Conservation (phyloP, 2,329 filamentous ascomycete genomes). For the Alternaria burnsii region DNA sequence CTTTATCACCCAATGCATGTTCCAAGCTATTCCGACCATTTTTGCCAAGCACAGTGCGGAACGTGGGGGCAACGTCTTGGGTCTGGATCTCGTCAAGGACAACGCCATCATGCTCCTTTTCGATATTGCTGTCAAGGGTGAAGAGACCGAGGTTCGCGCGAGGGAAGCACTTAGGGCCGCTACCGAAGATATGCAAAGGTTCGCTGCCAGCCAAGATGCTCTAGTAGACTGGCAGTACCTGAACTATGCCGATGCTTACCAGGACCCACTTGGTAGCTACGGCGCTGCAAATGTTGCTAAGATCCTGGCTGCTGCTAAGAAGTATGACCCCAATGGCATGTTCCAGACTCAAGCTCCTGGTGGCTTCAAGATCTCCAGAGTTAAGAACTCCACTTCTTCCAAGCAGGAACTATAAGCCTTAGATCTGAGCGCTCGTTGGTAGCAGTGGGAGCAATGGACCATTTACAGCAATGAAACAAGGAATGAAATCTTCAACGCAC, state of each 20-base stretch:
- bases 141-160: conserved; percentile 23
- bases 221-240: conserved; percentile 35
- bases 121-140: conserved; percentile 26
- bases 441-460: background rate
- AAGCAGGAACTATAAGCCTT: conserved; percentile 2
- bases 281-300: conserved; percentile 48
- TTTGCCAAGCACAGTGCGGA: conserved; percentile 28
- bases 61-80: conserved; percentile 39
- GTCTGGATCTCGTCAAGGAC: conserved; percentile 25
- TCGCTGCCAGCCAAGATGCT: conserved; percentile 19
- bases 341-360: conserved; percentile 54
- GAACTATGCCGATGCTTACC: conserved; percentile 48
- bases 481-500: background rate
- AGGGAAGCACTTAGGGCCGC: conserved; percentile 20
- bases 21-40: conserved; percentile 29
- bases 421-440: background rate
- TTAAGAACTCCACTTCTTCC: conserved; percentile 1
- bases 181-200: conserved; percentile 22
- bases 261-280: conserved; percentile 53
- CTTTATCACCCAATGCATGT: conserved; percentile 39
- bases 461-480: background rate
- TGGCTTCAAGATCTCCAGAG: conserved; percentile 53
- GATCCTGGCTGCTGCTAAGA: conserved; percentile 43
- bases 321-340: conserved; percentile 53
- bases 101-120: conserved; percentile 36